Percentiles rank a stretch among this genome's conserved stretches.
These are phyloP conservation scores for Hyphodiscus sp. DNA, from an alignment of 2,329 filamentous ascomycete species.

Conservation along the genomic window DNA sequence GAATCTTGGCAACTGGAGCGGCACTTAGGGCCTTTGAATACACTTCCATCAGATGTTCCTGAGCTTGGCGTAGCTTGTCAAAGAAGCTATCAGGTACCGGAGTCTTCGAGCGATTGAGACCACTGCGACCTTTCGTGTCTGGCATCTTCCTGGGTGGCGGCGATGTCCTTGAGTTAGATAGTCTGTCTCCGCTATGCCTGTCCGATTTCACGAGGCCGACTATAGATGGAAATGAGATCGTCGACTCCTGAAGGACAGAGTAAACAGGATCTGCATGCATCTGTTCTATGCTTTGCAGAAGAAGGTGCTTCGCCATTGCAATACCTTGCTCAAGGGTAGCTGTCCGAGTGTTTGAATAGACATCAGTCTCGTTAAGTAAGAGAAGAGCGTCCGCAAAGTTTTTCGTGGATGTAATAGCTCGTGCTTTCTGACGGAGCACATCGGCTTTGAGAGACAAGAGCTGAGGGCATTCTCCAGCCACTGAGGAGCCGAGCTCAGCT, in stretches of 20 bases:
- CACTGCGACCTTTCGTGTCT: conserved; percentile 8
- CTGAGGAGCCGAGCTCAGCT: conserved; percentile 12
- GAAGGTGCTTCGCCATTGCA: conserved; percentile 59
- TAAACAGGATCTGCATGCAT: conserved; percentile 79
- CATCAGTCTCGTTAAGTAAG: conserved; percentile 45
- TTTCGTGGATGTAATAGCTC: conserved; percentile 37
- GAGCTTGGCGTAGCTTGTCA: conserved; percentile 50
- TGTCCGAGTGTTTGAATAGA: conserved; percentile 36
- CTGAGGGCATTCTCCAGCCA: conserved; percentile 29
- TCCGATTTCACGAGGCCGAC: conserved; percentile 16
- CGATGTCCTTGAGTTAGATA: conserved; percentile 10
- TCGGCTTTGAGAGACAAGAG: conserved; percentile 39
- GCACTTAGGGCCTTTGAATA: conserved; percentile 42
- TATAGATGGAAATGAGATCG: conserved; percentile 76
- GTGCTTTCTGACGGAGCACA: conserved; percentile 44
- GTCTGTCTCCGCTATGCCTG: conserved; percentile 18
- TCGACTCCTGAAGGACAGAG: conserved; percentile 87
- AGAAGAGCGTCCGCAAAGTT: conserved; percentile 51
- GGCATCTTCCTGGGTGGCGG: conserved; percentile 22
- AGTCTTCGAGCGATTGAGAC: conserved; percentile 15
- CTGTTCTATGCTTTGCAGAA: conserved; percentile 62
- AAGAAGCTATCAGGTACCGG: conserved; percentile 32
- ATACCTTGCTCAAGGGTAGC: conserved; percentile 47
- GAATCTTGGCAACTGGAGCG: conserved; percentile 51
- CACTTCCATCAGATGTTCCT: conserved; percentile 58